A percentile compares a stretch with the other conserved stretches of the same genome.
Evolutionary conservation across 345 rosid species (phyloP).

Genomic region (Rubroshorea leprosula): DNA sequence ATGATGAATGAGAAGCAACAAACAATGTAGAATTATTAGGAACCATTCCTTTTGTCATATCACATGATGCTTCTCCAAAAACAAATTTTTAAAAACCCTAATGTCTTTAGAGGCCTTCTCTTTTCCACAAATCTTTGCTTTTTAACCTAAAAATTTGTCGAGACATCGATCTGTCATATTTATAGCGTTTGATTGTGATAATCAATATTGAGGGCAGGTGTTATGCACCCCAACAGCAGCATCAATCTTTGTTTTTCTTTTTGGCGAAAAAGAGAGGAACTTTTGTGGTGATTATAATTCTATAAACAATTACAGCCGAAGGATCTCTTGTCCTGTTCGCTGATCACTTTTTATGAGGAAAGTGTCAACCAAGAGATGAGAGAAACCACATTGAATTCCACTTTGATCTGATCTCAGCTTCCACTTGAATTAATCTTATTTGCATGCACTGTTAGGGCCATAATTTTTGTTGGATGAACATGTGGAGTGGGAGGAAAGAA

Average conservation of each 20-base stretch:
- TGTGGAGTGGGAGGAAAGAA: background rate
- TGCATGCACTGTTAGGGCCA: background rate
- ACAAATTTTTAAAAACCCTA: too few relatives aligned
- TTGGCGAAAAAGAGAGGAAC: background rate
- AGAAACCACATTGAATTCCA: slow-evolving; percentile 11
- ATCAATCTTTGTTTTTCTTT: background rate
- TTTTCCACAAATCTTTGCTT: background rate
- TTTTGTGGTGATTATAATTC: background rate
- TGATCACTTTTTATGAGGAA: background rate
- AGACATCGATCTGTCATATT: background rate
- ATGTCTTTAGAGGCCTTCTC: too few relatives aligned
- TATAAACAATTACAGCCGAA: background rate
- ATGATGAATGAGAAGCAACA: slow-evolving; percentile 38
- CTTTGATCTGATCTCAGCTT: slow-evolving; percentile 10
- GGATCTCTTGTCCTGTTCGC: background rate
- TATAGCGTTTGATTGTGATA: background rate
- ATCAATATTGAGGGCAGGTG: background rate
- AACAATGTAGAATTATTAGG: slow-evolving; percentile 5
- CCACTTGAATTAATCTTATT: too few relatives aligned
- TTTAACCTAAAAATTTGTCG: background rate
- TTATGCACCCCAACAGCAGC: background rate
- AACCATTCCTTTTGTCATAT: slow-evolving; percentile 1
- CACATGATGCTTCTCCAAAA: too few relatives aligned
- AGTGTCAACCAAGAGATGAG: background rate
- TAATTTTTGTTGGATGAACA: background rate